Percentiles rank a stretch among this genome's conserved stretches.
Evolutionary conservation across 1,284 basidiomycete species (phyloP).

Genomic region (Pisolithus thermaeus): DNA sequence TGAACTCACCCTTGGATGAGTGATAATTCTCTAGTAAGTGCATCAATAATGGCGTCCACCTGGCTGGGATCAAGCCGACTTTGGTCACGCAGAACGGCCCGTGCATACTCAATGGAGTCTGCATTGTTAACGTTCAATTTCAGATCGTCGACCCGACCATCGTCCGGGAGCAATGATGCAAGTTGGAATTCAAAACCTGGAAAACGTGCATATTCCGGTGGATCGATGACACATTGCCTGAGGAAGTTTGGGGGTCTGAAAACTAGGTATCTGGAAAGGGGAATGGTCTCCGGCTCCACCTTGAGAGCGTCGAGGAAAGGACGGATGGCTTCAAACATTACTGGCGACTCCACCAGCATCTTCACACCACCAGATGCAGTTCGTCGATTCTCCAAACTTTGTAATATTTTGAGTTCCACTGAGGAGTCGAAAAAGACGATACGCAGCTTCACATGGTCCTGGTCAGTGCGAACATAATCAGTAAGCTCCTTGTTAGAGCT

Average conservation of each 20-base stretch:
- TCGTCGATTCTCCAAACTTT: constrained; percentile 25
- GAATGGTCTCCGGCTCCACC: constrained; percentile 45
- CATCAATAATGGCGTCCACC: constrained; percentile 58
- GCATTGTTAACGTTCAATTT: constrained; percentile 15
- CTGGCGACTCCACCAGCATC: constrained; percentile 50
- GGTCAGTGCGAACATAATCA: constrained; percentile 30
- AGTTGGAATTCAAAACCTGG: constrained; percentile 49
- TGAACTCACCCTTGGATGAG: constrained; percentile 63
- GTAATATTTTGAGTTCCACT: constrained; percentile 41
- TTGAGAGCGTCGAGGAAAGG: constrained; percentile 56
- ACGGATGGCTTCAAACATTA: constrained; percentile 56
- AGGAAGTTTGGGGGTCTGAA: constrained; percentile 33
- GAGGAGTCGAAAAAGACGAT: constrained; percentile 49
- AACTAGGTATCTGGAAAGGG: constrained; percentile 48
- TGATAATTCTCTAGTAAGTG: constrained; percentile 52
- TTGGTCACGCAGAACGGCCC: constrained; percentile 33
- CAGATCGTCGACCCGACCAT: constrained; percentile 17
- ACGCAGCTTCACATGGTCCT: constrained; percentile 32
- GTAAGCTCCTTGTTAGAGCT: constrained; percentile 36
- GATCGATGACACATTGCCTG: constrained; percentile 31
- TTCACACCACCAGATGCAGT: constrained; percentile 10
- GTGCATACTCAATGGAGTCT: constrained; percentile 29
- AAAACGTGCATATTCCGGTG: constrained; percentile 42
- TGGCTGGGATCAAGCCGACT: constrained; percentile 64
- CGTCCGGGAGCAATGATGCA: constrained; percentile 32